Evolutionary conservation across 495 filamentous ascomycete species (phyloP), one percentile per base, ranked within the genome.

Genomic region (Hypoxylon crocopeplum): DNA sequence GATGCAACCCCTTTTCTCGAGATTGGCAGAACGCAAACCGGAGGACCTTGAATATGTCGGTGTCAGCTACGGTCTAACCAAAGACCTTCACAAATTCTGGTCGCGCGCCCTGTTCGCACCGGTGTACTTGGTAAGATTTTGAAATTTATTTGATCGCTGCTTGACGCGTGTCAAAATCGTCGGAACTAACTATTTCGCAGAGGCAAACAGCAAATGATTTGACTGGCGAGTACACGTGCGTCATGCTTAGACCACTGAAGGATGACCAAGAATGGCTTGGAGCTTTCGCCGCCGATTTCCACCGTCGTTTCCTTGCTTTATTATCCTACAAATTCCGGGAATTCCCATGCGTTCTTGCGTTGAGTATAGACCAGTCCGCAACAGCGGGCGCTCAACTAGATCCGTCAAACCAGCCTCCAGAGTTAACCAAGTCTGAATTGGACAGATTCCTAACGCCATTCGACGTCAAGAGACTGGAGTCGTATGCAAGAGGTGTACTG

Each of bases 221-320:
- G 20, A 99, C 94, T 0, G 95, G 95, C 57, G 95, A 99, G 76
- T 93, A 99, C 66, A 93, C 93, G 0, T 97, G 92, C 70, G 93
- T 99, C 27, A 99, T 99, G 95, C 82, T 99, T 25, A 86, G 90
- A 46, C 87, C 89, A 4, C 77, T 92, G 0, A 82, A 84, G 33
- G 82, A 75, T 10, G 91, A 97, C 60, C 79, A 77, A 38, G 81
- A 79, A 62, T 98, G 95, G 94, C 81, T 97, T 10, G 90, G 89
- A 29, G 92, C 92, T 7, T 99, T 93, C 66, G 80, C 93, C 6
- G 84, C 85, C 40, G 95, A 99, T 72, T 99, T 97, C 82, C 93
- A 97, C 59, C 84, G 84, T 49, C 86, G 95, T 22, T 96, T 99
- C 75, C 79, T 96, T 36, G 81, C 86, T 2, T 84, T 99, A 1